Evolutionary conservation across 768 basidiomycete genomes (phyloP).

Genomic region (Sporobolomyces pararoseus): DNA sequence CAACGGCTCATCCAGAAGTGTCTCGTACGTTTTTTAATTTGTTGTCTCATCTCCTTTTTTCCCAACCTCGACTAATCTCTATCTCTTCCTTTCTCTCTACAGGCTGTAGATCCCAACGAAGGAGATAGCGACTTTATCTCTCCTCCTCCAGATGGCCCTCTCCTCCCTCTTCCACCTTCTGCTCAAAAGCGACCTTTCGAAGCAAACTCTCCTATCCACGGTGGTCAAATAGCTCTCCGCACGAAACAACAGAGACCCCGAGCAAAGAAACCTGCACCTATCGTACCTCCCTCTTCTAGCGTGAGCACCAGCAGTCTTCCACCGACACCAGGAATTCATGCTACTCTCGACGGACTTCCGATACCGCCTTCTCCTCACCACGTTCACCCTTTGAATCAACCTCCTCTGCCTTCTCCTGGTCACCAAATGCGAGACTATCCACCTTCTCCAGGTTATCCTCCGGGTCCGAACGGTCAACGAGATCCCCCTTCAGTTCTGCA

Average conservation of each 20-base stretch:
- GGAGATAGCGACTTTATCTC: slow-evolving; percentile 37
- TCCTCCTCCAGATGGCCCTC: slow-evolving; percentile 37
- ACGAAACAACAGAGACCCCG: slow-evolving; percentile 35
- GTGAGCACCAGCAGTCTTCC: not conserved
- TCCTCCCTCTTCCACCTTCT: slow-evolving; percentile 36
- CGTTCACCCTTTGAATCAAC: slow-evolving; percentile 5
- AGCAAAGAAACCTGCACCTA: slow-evolving; percentile 28
- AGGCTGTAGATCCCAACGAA: slow-evolving; percentile 33
- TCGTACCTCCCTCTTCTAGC: slow-evolving; percentile 7
- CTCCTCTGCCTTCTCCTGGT: slow-evolving; percentile 10
- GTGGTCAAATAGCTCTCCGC: slow-evolving; percentile 40
- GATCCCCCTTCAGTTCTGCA: slow-evolving; percentile 22
- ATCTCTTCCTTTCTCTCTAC: not conserved
- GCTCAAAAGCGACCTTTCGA: slow-evolving; percentile 41
- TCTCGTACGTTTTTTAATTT: slow-evolving; percentile 20
- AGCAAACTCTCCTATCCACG: slow-evolving; percentile 36
- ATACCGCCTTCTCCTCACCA: slow-evolving; percentile 16
- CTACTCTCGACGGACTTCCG: slow-evolving; percentile 26
- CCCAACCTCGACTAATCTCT: not conserved
- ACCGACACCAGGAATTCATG: slow-evolving; percentile 33
- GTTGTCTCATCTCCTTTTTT: no score
- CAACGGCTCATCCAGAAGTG: slow-evolving; percentile 74
- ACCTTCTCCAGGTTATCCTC: slow-evolving; percentile 11
- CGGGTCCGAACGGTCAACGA: not conserved
- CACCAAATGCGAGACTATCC: slow-evolving; percentile 17